Percentiles rank a stretch among this genome's conserved stretches.
Conservation (phyloP, 768 basidiomycete species). For the Cantharellus anzutake region DNA sequence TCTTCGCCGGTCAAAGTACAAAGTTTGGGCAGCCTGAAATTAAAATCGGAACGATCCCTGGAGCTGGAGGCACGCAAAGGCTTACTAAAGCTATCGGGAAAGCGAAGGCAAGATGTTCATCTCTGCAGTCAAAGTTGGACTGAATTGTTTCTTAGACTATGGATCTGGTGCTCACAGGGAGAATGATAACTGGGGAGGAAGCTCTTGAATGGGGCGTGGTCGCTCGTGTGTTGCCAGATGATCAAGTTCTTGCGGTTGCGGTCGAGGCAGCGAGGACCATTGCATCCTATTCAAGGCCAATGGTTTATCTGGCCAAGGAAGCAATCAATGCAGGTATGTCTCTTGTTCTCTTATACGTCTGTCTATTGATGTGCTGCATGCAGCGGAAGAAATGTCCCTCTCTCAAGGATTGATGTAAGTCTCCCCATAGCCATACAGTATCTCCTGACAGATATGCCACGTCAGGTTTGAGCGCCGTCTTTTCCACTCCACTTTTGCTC, state of each 20-base stretch:
- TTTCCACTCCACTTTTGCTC: conserved; percentile 72
- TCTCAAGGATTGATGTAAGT: conserved; percentile 47
- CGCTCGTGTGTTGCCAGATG: conserved; percentile 22
- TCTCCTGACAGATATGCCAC: not conserved
- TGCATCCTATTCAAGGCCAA: conserved; percentile 25
- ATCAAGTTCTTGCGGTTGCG: conserved; percentile 26
- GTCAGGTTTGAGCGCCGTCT: conserved; percentile 54
- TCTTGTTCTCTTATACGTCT: not conserved
- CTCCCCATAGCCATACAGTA: not conserved
- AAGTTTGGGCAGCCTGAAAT: conserved; percentile 31
- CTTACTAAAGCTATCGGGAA: conserved; percentile 26
- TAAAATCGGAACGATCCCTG: conserved; percentile 29
- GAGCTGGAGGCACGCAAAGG: conserved; percentile 27
- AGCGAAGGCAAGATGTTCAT: conserved; percentile 11
- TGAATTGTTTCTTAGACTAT: conserved; percentile 20
- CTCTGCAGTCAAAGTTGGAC: not conserved
- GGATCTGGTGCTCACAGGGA: conserved; percentile 36
- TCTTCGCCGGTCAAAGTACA: conserved; percentile 24
- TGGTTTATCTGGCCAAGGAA: conserved; percentile 39
- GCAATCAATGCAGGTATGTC: conserved; percentile 68
- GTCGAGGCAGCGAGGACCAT: conserved; percentile 42
- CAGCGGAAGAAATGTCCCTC: conserved; percentile 66
- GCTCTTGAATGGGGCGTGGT: conserved; percentile 32
- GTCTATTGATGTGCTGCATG: not conserved
- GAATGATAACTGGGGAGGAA: conserved; percentile 26